Evolutionary conservation across 2,329 filamentous ascomycete genomes (phyloP).

Genomic region (Cercospora sojina): DNA sequence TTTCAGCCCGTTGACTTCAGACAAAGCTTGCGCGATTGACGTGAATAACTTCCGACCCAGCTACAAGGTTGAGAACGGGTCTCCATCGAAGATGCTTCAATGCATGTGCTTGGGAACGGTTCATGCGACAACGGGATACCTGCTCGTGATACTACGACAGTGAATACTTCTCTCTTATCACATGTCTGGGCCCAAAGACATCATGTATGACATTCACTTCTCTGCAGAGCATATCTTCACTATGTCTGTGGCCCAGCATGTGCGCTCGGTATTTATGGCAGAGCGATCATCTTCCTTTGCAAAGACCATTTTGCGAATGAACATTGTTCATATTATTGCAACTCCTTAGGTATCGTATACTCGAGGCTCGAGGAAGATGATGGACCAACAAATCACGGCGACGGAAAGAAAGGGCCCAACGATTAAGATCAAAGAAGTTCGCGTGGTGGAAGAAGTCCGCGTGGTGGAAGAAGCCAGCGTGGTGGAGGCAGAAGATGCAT

Average conservation of each 20-base stretch:
- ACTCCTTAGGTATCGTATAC: not conserved
- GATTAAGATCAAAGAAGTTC: not conserved
- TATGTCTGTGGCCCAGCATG: not conserved
- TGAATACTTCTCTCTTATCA: not conserved
- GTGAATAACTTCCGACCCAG: not conserved
- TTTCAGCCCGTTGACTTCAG: not conserved
- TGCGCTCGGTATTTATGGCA: not conserved
- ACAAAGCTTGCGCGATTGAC: not conserved
- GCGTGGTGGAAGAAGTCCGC: not conserved
- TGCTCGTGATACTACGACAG: not conserved
- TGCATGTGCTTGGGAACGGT: not conserved
- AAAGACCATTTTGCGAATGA: not conserved
- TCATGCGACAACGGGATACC: not conserved
- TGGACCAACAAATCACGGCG: not conserved
- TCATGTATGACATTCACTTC: not conserved
- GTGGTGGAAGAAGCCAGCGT: not conserved
- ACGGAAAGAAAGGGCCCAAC: not conserved
- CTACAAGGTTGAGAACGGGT: not conserved
- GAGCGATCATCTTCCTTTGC: not conserved
- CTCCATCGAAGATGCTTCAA: not conserved
- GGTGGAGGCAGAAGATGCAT: not conserved
- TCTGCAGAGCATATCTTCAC: not conserved
- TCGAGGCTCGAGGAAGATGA: not conserved
- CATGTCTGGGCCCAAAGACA: not conserved
- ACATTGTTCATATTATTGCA: not conserved